Base-by-base conservation (phyloP, 257 asterid genomes). In the Verbena officinalis region DNA sequence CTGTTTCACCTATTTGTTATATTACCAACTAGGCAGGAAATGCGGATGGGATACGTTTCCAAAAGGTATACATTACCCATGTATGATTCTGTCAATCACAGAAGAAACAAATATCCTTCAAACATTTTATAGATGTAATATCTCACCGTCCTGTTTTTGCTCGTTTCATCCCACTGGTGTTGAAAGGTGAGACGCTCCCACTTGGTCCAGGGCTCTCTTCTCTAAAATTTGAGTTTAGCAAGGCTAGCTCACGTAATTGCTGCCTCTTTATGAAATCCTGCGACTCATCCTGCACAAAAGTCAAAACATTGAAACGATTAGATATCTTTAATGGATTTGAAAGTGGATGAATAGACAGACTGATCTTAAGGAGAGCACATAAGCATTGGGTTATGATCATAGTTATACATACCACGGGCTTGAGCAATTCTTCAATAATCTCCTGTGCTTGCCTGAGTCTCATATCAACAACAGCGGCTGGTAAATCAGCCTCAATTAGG, bases 201-300 rank as follows among this genome's bases (percentile, higher is more conserved):
- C 97, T 88, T 34, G 99, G 98, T 57, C 99, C 97, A 5, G 98
- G 99, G 67, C 96, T 88, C 74, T 90, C 99, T 79, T 94, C 99
- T 80, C 93, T 84, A 64, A 88, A 81, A 64, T 83, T 88, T 40
- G 99, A 94, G 77, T 94, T 94, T 64, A 94, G 78, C 90, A 94
- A 55, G 17, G 99, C 98, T 23, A 94, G 85, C 78, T 94, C 99
- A 24, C 96, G 99, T 58, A 94, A 79, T 73, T 94, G 99, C 71
- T 94, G 99, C 65, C 97, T 72, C 81, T 90, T 94, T 78, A 94
- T 88, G 68, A 40, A 86, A 68, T 94, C 99, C 77, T 88, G 96
- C 0, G 96, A 88, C 74, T 94, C 99, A 71, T 94, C 99, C 99
- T 94, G 69, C 52, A 39, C 3, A 24, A 59, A 36, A 72, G 46